A percentile compares a stretch with the other conserved stretches of the same genome.
Conservation (phyloP, 305 asterid species). For the Fraxinus latifolia region DNA sequence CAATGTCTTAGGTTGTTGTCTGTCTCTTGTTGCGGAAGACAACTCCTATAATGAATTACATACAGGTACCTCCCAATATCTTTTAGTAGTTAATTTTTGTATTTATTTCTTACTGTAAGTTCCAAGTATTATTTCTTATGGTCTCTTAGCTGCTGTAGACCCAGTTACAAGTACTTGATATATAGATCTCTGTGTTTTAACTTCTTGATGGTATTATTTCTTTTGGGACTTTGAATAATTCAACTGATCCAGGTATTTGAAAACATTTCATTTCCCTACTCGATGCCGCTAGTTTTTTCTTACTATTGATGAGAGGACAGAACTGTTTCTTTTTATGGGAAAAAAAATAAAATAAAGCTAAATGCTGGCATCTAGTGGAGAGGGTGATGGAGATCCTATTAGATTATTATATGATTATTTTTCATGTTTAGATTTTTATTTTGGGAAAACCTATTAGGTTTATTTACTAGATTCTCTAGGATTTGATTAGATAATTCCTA, state of each 20-base stretch:
- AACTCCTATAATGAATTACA: constrained; percentile 69
- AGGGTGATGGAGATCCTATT: background rate
- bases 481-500: background rate
- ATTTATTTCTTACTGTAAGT: constrained; percentile 9
- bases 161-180: constrained; percentile 11
- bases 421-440: background rate
- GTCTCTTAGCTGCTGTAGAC: background rate
- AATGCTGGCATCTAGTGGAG: background rate
- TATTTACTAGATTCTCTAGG: background rate
- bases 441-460: background rate
- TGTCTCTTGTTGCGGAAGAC: constrained; percentile 93
- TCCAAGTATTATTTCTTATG: constrained; percentile 3
- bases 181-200: constrained; percentile 15
- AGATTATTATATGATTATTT: background rate
- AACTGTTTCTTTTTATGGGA: background rate
- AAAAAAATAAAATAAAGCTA: background rate
- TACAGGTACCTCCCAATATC: constrained; percentile 53
- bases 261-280: background rate
- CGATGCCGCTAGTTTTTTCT: constrained; percentile 5
- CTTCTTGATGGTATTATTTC: background rate
- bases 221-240: constrained; percentile 10
- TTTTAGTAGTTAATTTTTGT: constrained; percentile 16
- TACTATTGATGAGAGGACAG: constrained; percentile 10
- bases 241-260: background rate
- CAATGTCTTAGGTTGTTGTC: constrained; percentile 70